phyloP scores from a whole-genome alignment of 2,329 filamentous ascomycete genomes.

The Penicillium sp. region DNA sequence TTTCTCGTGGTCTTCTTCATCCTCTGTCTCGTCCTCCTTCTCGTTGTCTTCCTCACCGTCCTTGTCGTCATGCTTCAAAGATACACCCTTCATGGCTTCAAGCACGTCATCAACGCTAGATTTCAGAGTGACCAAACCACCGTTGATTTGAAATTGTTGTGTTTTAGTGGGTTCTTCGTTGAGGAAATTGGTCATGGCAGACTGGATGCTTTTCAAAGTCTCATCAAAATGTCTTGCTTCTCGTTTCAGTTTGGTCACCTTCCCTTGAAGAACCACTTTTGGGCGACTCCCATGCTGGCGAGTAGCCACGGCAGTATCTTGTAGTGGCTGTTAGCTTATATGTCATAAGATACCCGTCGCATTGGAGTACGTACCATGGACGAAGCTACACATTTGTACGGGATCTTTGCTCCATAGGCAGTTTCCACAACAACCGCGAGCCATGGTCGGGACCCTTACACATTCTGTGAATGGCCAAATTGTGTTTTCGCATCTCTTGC shows the following conservation, averaged over 20 bases:
- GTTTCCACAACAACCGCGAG: not conserved
- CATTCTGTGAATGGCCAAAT: not conserved
- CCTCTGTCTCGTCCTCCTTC: not conserved
- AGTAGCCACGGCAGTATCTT: not conserved
- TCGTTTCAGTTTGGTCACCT: not conserved
- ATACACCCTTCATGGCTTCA: not conserved
- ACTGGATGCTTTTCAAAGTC: not conserved
- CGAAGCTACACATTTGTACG: fast-evolving
- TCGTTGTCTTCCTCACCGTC: not conserved
- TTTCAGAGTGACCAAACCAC: not conserved
- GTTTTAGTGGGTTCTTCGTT: not conserved
- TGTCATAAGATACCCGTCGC: not conserved
- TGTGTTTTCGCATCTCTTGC: not conserved
- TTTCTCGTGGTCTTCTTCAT: not conserved
- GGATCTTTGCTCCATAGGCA: not conserved
- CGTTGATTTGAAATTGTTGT: not conserved
- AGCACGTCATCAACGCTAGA: not conserved
- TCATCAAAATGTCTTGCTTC: not conserved
- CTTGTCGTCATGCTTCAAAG: not conserved
- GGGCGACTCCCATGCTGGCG: not conserved
- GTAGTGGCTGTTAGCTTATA: not conserved
- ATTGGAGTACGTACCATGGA: not conserved
- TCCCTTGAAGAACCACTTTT: not conserved
- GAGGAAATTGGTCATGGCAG: not conserved
- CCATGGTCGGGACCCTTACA: not conserved